Conservation (phyloP, 2,329 filamentous ascomycete genomes). For the Colletotrichum truncatum region DNA sequence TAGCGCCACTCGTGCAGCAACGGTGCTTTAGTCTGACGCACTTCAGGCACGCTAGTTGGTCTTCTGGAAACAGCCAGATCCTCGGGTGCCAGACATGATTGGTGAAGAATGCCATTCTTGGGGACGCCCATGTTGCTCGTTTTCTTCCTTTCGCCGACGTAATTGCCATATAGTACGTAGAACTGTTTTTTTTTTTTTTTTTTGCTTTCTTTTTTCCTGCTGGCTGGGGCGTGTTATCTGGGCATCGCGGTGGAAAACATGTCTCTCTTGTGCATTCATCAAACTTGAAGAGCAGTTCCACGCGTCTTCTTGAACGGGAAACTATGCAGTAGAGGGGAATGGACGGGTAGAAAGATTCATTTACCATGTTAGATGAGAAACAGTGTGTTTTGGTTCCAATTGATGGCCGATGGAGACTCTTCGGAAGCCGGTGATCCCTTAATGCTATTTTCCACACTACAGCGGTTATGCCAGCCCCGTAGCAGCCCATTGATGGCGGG, state of each 20-base stretch:
- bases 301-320: neutral
- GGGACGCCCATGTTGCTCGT: neutral
- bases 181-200: too few relatives aligned
- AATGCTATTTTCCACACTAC: neutral
- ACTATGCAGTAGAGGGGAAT: neutral
- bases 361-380: neutral
- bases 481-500: neutral
- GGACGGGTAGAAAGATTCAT: neutral
- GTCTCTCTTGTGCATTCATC: too few relatives aligned
- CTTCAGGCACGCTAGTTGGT: neutral
- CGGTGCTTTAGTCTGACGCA: slow-evolving; percentile 1
- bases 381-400: neutral
- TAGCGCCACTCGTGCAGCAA: slow-evolving; percentile 18
- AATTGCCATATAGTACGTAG: too few relatives aligned
- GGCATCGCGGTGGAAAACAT: too few relatives aligned
- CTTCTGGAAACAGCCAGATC: slow-evolving; percentile 19
- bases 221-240: too few relatives aligned
- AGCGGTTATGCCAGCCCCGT: too few relatives aligned
- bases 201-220: too few relatives aligned
- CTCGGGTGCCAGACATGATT: neutral
- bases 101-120: neutral
- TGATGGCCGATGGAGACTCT: neutral
- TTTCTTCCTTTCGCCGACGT: neutral
- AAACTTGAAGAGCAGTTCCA: neutral
- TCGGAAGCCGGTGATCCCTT: neutral